phyloP scores from a whole-genome alignment of 306 rosid genomes.

The Purshia tridentata region DNA sequence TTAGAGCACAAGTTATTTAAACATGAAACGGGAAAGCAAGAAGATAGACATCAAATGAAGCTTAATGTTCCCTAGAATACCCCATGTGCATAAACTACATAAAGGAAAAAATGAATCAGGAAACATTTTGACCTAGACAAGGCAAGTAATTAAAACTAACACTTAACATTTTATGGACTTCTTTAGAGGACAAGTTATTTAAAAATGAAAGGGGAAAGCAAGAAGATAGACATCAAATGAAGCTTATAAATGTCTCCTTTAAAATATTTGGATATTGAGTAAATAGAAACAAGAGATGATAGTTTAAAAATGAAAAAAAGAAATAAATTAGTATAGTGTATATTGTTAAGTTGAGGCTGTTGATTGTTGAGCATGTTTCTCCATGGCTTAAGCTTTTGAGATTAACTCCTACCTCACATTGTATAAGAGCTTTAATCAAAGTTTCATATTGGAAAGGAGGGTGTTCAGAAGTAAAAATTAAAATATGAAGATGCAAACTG shows the following conservation, averaged over 20 bases:
- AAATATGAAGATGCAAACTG: neutral
- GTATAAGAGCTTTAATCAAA: neutral
- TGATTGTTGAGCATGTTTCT: neutral
- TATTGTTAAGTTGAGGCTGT: no score
- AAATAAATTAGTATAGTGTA: neutral
- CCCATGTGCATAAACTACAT: slow-evolving; percentile 74
- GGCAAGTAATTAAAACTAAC: neutral
- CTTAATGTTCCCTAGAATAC: slow-evolving; percentile 61
- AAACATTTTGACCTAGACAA: neutral
- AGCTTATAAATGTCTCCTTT: neutral
- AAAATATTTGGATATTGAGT: neutral
- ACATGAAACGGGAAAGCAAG: neutral
- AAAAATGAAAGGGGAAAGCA: neutral
- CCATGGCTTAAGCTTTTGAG: neutral
- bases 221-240: neutral
- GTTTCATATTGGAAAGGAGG: neutral
- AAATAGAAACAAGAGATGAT: neutral
- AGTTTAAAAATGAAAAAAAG: neutral
- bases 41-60: neutral
- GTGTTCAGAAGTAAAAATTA: neutral
- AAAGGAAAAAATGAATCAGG: slow-evolving; percentile 11
- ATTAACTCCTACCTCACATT: neutral
- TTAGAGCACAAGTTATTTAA: neutral
- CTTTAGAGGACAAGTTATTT: neutral
- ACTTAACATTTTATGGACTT: neutral